Percentiles rank a stretch among this genome's conserved stretches.
These are phyloP conservation scores for Pseudoneurospora amorphoporcata DNA, from an alignment of 495 filamentous ascomycete genomes.

Conservation along the genomic window DNA sequence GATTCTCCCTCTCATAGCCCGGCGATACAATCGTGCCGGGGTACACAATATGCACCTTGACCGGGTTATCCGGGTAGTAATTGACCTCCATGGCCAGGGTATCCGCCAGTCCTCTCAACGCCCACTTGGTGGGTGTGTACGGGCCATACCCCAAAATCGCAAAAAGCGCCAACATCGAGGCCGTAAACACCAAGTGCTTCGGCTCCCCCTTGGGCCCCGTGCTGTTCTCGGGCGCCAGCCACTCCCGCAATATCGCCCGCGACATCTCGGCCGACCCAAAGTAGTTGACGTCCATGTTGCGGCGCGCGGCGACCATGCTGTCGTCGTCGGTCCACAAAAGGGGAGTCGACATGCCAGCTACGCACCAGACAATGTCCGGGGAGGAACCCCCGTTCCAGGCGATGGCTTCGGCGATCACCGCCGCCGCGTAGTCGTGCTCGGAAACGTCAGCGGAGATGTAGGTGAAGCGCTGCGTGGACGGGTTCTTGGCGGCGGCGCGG, in stretches of 20 bases:
- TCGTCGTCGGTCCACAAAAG: conserved; percentile 65
- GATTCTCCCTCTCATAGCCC: conserved; percentile 68
- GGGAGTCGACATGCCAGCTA: conserved; percentile 68
- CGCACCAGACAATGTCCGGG: conserved; percentile 87
- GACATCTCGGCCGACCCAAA: conserved; percentile 83
- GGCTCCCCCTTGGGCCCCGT: conserved; percentile 31
- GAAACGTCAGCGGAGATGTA: conserved; percentile 79
- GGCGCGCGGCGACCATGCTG: conserved; percentile 48
- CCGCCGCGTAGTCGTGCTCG: conserved; percentile 50
- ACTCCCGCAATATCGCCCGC: conserved; percentile 52
- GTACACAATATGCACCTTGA: conserved; percentile 74
- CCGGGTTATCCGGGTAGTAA: conserved; percentile 57
- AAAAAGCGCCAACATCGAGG: conserved; percentile 64
- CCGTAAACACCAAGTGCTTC: conserved; percentile 81
- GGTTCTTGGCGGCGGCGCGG: conserved; percentile 49
- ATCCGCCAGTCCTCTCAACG: conserved; percentile 74
- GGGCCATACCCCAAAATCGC: conserved; percentile 74
- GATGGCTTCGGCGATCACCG: conserved; percentile 60
- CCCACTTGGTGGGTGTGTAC: conserved; percentile 79
- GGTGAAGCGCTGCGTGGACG: conserved; percentile 63
- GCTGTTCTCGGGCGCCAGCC: conserved; percentile 42
- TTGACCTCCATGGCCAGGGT: conserved; percentile 73
- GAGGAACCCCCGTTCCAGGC: conserved; percentile 69
- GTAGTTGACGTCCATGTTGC: conserved; percentile 89
- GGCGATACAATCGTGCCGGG: conserved; percentile 73